Evolutionary conservation across 345 rosid species (phyloP).

Genomic region (Conringia planisiliqua): DNA sequence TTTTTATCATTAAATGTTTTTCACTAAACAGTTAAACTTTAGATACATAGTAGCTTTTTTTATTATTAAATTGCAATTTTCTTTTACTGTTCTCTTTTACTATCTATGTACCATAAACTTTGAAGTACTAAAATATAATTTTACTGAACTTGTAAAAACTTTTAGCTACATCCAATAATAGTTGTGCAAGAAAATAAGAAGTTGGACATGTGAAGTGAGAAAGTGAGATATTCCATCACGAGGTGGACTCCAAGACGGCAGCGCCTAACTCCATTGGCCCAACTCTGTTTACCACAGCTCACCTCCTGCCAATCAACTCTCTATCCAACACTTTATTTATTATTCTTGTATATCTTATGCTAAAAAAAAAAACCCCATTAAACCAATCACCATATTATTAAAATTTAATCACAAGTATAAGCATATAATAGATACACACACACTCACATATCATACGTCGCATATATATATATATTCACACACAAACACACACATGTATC

Average conservation of each 20-base stretch:
- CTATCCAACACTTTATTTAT: not conserved
- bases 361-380: not conserved
- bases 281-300: conserved; percentile 24
- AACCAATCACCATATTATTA: not conserved
- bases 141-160: not conserved
- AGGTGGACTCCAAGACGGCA: conserved; percentile 33
- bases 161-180: not conserved
- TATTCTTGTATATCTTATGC: not conserved
- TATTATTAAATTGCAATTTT: not conserved
- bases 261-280: conserved; percentile 29
- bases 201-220: conserved; percentile 17
- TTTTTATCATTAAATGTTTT: too few species aligned
- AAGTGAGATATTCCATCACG: conserved; percentile 26
- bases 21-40: too few species aligned
- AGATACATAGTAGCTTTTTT: too few species aligned
- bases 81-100: not conserved
- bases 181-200: not conserved
- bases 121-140: not conserved
- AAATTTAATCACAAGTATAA: not conserved
- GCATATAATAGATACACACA: not conserved
- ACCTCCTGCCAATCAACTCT: conserved; percentile 7
- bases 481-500: not conserved
- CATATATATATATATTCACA: not conserved
- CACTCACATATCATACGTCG: not conserved
- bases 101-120: not conserved